Base-by-base conservation (phyloP, 768 basidiomycete genomes). In the Mycena indigotica region DNA sequence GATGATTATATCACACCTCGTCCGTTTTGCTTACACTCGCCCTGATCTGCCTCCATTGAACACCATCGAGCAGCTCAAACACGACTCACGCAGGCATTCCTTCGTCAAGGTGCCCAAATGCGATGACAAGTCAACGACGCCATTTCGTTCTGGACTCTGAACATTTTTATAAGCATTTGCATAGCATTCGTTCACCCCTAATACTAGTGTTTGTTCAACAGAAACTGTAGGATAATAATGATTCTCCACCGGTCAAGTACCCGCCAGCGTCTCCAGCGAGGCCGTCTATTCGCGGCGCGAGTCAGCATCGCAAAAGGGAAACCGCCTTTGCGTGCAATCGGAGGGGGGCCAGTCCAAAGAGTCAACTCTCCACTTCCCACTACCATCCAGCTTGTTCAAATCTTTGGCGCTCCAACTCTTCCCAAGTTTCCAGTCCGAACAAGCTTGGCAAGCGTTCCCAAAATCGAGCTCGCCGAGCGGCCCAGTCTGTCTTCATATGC, bases 1-100 rank as follows among this genome's bases (percentile, higher is more conserved):
- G 75, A 80, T 56, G 80, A 86, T 65, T 97, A 96, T 72, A 77
- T 83, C 59, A 92, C 91, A 50, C 88, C 87, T 58, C 82, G 94
- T 95, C 72, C 73, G 91, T 73, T 40, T 52, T 50, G 60, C 65
- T 67, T 53, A 56, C n/a, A 21, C 40, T 51, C 48, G 13, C n/a
- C n/a, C n/a, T n/a, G n/a, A n/a, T n/a, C n/a, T n/a, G n/a, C n/a
- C n/a, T n/a, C n/a, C n/a, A n/a, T n/a, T n/a, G n/a, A n/a, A n/a
- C n/a, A n/a, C n/a, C n/a, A n/a, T n/a, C n/a, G n/a, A n/a, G 44
- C 54, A 83, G 81, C 80, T 29, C 72, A 67, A 44, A 83, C 83
- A 39, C 75, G 79, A 30, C 66, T 84, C 55, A 82, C 82, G 4
- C 79, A 79, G 66, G 75, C 77, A 53, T 83, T 83, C 61, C 69